A percentile compares a stretch with the other conserved stretches of the same genome.
Conservation (phyloP, 1,139 yeast genomes). For the Blastobotrys persicus region DNA sequence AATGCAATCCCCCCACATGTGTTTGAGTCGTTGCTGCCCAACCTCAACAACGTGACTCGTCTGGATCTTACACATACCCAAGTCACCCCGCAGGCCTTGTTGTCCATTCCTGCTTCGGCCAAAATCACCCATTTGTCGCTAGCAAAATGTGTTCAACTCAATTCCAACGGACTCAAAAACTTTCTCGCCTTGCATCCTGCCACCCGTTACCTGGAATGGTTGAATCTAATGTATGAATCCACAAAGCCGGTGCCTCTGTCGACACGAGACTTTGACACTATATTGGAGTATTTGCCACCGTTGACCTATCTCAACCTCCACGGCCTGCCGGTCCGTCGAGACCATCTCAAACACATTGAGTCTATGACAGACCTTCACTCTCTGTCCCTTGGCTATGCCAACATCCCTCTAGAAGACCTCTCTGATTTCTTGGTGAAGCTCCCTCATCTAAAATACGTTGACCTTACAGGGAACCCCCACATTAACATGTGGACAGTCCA, state of each 20-base stretch:
- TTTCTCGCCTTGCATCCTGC: conserved; percentile 75
- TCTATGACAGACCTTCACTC: conserved; percentile 53
- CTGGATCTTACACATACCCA: conserved; percentile 83
- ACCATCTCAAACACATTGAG: conserved; percentile 55
- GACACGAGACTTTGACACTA: conserved; percentile 40
- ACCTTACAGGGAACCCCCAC: conserved; percentile 50
- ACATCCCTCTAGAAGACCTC: conserved; percentile 50
- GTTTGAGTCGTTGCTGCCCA: conserved; percentile 56
- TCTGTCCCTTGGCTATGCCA: conserved; percentile 59
- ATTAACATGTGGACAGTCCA: conserved; percentile 54
- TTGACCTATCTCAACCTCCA: conserved; percentile 64
- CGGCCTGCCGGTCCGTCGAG: conserved; percentile 64
- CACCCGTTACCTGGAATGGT: conserved; percentile 61
- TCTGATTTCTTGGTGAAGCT: conserved; percentile 46
- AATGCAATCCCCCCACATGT: conserved; percentile 64
- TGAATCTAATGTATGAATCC: conserved; percentile 70
- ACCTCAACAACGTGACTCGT: conserved; percentile 57
- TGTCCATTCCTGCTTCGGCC: conserved; percentile 51
- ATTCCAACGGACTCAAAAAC: conserved; percentile 70
- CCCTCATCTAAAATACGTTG: conserved; percentile 42
- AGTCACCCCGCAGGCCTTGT: conserved; percentile 56
- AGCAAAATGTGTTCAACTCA: conserved; percentile 72
- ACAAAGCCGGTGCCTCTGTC: conserved; percentile 62
- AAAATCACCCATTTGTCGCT: conserved; percentile 73
- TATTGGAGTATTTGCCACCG: conserved; percentile 45